These are phyloP conservation scores for Ramaria sp. DNA, from an alignment of 768 basidiomycete species.

Conservation along the genomic window DNA sequence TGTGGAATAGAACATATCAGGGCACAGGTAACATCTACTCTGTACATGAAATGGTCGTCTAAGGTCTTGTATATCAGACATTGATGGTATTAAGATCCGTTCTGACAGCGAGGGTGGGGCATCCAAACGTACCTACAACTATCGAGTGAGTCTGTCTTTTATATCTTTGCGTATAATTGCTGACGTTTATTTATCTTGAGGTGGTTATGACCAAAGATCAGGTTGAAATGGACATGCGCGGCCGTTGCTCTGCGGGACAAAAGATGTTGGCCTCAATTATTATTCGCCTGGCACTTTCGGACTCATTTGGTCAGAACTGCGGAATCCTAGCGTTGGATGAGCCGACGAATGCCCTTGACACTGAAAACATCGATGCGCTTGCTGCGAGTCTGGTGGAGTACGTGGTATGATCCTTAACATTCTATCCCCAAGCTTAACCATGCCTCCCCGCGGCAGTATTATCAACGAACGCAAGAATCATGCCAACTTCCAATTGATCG, in stretches of 20 bases:
- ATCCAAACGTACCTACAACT: slow-evolving; percentile 93
- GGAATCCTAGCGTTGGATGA: slow-evolving; percentile 97
- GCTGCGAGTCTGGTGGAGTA: slow-evolving; percentile 89
- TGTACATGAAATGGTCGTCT: not conserved
- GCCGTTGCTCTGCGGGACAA: slow-evolving; percentile 95
- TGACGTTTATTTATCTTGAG: slow-evolving; percentile 27
- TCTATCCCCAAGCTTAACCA: no score
- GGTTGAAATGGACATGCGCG: slow-evolving; percentile 99
- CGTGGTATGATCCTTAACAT: slow-evolving; percentile 20
- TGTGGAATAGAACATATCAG: slow-evolving; percentile 99
- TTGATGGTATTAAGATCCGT: slow-evolving; percentile 92
- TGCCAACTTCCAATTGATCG: slow-evolving; percentile 90
- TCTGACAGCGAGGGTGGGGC: slow-evolving; percentile 88
- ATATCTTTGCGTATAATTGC: not conserved
- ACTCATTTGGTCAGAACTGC: slow-evolving; percentile 96
- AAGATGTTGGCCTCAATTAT: slow-evolving; percentile 98
- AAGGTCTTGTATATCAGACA: slow-evolving; percentile 47
- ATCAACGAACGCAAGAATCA: slow-evolving; percentile 87
- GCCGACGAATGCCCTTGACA: slow-evolving; percentile 94
- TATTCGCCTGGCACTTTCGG: slow-evolving; percentile 92
- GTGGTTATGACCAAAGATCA: slow-evolving; percentile 99
- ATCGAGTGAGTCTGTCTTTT: slow-evolving; percentile 52
- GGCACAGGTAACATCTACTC: slow-evolving; percentile 60
- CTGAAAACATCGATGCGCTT: slow-evolving; percentile 91
- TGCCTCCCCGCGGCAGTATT: slow-evolving; percentile 42